These are phyloP conservation scores for Peniophora sp. DNA, from an alignment of 1,284 basidiomycete genomes.

Conservation along the genomic window DNA sequence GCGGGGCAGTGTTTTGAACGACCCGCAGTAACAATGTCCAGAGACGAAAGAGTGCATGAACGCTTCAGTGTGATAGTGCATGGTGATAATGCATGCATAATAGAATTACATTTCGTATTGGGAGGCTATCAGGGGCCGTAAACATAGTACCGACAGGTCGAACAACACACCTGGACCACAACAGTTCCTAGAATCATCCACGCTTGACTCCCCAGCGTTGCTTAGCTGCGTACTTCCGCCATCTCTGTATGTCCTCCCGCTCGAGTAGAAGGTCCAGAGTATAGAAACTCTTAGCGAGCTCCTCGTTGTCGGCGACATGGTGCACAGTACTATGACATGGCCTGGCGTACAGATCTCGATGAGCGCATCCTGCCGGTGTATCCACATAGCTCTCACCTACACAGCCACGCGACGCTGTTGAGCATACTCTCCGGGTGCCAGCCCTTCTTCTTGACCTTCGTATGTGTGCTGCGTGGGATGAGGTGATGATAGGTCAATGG, in stretches of 20 bases:
- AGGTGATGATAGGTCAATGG: constrained; percentile 54
- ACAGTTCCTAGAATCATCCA: no score
- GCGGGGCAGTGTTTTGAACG: no score
- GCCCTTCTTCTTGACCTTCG: constrained; percentile 42
- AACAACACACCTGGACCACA: no score
- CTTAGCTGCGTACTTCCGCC: constrained; percentile 45
- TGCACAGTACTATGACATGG: constrained; percentile 49
- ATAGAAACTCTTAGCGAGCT: constrained; percentile 39
- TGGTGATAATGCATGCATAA: no score
- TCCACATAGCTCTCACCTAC: constrained; percentile 25
- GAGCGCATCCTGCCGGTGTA: not conserved
- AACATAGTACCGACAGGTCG: no score
- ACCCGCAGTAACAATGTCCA: no score
- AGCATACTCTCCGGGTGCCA: constrained; percentile 46
- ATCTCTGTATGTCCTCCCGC: constrained; percentile 46
- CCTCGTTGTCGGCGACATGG: constrained; percentile 38
- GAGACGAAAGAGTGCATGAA: no score
- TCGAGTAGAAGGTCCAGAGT: constrained; percentile 40
- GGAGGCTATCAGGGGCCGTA: no score
- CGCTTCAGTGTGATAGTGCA: no score
- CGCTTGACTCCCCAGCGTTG: constrained; percentile 35
- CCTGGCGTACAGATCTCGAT: constrained; percentile 8
- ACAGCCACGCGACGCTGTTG: constrained; percentile 52
- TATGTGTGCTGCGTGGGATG: constrained; percentile 43
- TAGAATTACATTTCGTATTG: no score